Base-by-base conservation (phyloP, 768 basidiomycete species). In the Phanerochaete carnosa region DNA sequence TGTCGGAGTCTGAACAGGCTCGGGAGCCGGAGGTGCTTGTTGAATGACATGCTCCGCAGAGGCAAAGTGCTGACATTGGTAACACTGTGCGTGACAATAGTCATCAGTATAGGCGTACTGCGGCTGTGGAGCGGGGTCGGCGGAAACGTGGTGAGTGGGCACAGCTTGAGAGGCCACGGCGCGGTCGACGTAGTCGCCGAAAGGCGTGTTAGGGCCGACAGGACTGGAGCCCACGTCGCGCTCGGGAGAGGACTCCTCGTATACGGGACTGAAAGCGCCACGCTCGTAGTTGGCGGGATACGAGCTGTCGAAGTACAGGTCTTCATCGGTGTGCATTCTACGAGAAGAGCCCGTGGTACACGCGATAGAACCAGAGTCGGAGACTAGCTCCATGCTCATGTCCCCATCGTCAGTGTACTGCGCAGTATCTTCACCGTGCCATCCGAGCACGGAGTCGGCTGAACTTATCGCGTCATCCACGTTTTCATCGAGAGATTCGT, bases 131-230 rank as follows among this genome's bases (percentile, higher is more conserved):
- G 45, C 45, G 32, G 61, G 39, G 23, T 51, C 54, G 46, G 30
- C 25, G 19, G 50, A 47, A 23, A 58, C 60, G 25, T 65, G 33
- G 11, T 51, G 29, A 23, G 57, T 30, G 25, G 51, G 46, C 23
- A 65, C 62, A 15, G 35, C 23, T 13, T 55, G 54, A 39, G 54
- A 55, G 54, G 84, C 80, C 16, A 92, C 83, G 16, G 80, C 89
- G 55, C 85, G 85, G 76, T 92, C 90, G 37, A 92, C 81, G 60
- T 83, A 92, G 62, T 90, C 84, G 47, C 83, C 85, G 64, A 92
- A 91, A 53, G 90, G 90, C 43, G 90, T 92, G 64, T 87, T 68
- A 3, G 90, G 90, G 57, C 84, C 88, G 47, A 89, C 72, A 5
- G 90, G 89, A 68, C 90, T 92, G 5, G 87, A 89, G 33, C 71